Conservation (phyloP, 1,139 yeast species). For the Pneumocystis murina region DNA sequence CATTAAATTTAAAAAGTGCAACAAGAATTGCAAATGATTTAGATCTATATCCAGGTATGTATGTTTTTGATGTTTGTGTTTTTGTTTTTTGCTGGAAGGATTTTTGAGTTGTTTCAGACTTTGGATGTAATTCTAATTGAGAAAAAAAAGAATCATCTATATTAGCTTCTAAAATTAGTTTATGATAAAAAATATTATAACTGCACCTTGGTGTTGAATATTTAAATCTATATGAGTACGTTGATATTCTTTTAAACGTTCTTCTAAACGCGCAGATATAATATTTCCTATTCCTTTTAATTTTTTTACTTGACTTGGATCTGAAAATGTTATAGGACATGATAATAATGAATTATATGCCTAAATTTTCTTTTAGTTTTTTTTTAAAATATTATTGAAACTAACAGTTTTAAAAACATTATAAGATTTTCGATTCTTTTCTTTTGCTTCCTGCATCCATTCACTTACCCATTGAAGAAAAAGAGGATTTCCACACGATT, state of each 20-base stretch:
- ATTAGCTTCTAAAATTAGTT: background rate
- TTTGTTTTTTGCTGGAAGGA: slow-evolving; percentile 4
- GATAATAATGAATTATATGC: slow-evolving; percentile 36
- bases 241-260: slow-evolving; percentile 35
- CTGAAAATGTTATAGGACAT: slow-evolving; percentile 31
- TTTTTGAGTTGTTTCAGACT: background rate
- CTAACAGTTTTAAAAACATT: slow-evolving; percentile 8
- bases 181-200: background rate
- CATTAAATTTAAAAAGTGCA: slow-evolving; percentile 36
- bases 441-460: slow-evolving; percentile 13
- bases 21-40: slow-evolving; percentile 80
- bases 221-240: slow-evolving; percentile 27
- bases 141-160: background rate
- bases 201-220: slow-evolving; percentile 25
- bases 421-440: slow-evolving; percentile 8
- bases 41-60: slow-evolving; percentile 62
- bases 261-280: slow-evolving; percentile 35
- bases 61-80: slow-evolving; percentile 27
- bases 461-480: slow-evolving; percentile 12
- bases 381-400: background rate
- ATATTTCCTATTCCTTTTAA: slow-evolving; percentile 51
- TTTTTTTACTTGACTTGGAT: slow-evolving; percentile 37
- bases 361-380: background rate
- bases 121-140: slow-evolving; percentile 2
- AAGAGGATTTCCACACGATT: background rate